phyloP scores from a whole-genome alignment of 108 stramenopile species.

The Fistulifera pelliculosa region DNA sequence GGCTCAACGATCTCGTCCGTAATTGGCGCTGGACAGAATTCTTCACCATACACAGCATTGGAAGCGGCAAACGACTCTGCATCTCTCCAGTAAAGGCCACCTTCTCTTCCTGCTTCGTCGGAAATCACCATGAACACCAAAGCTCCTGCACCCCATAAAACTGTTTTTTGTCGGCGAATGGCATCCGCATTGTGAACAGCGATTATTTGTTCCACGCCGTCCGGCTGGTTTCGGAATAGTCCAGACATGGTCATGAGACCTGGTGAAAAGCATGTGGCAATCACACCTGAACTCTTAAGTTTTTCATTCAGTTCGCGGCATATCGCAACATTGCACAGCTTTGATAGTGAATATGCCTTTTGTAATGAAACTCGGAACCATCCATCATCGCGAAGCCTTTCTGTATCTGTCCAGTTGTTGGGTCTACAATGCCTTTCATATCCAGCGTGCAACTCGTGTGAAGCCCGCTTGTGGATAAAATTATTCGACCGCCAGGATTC shows the following conservation, averaged over 20 bases:
- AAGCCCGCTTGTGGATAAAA: constrained; percentile 32
- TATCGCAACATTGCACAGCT: constrained; percentile 31
- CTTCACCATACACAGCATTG: constrained; percentile 6
- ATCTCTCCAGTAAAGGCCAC: constrained; percentile 7
- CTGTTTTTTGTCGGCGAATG: constrained; percentile 4
- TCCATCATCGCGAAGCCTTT: constrained; percentile 21
- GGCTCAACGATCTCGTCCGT: not conserved
- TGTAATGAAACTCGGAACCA: constrained; percentile 18
- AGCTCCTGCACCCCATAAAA: constrained; percentile 12
- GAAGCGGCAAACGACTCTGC: not conserved
- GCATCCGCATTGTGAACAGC: not conserved
- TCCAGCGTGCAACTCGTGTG: constrained; percentile 13
- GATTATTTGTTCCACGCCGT: not conserved
- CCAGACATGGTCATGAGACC: constrained; percentile 27
- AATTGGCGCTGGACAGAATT: constrained; percentile 7
- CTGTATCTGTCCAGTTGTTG: constrained; percentile 1
- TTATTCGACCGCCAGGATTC: constrained; percentile 25
- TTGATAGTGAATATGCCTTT: constrained; percentile 22
- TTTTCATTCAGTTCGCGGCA: constrained; percentile 15
- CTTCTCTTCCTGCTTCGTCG: not conserved
- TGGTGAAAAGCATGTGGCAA: constrained; percentile 29
- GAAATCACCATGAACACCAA: constrained; percentile 7
- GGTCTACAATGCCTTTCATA: constrained; percentile 21
- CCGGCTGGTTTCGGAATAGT: constrained; percentile 27
- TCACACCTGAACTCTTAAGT: constrained; percentile 8